phyloP scores from a whole-genome alignment of 768 basidiomycete genomes.

The Boletus fagicola region DNA sequence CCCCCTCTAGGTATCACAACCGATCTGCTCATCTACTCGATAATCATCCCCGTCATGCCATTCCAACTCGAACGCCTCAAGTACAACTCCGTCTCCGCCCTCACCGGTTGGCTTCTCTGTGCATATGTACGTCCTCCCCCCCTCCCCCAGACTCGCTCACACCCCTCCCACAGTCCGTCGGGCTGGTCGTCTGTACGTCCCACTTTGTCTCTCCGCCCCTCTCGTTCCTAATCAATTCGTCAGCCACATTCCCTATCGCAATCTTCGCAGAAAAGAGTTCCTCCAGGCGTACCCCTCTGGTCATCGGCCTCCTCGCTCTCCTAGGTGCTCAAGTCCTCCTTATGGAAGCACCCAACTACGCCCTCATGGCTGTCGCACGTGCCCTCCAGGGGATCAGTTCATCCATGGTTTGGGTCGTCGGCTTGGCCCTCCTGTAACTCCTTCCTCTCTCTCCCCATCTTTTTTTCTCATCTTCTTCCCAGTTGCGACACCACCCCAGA shows the following conservation, averaged over 20 bases:
- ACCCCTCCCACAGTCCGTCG: conserved; percentile 44
- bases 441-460: background rate
- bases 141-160: conserved; percentile 1
- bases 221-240: background rate
- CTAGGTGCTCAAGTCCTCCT: conserved; percentile 57
- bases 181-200: conserved; percentile 50
- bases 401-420: conserved; percentile 61
- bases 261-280: conserved; percentile 52
- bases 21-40: conserved; percentile 59
- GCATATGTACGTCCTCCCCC: conserved; percentile 45
- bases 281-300: conserved; percentile 46
- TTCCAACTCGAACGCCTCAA: conserved; percentile 55
- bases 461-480: conserved; percentile 12
- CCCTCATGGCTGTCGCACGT: conserved; percentile 58
- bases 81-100: conserved; percentile 45
- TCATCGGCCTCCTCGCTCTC: conserved; percentile 49
- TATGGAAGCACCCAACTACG: conserved; percentile 58
- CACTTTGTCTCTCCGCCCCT: background rate
- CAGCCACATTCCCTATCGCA: conserved; percentile 59
- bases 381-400: conserved; percentile 60
- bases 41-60: conserved; percentile 62
- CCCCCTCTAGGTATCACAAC: conserved; percentile 37
- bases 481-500: conserved; percentile 59
- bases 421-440: conserved; percentile 54
- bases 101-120: conserved; percentile 60